phyloP scores from a whole-genome alignment of 108 stramenopile genomes.

The Asterionellopsis glacialis region DNA sequence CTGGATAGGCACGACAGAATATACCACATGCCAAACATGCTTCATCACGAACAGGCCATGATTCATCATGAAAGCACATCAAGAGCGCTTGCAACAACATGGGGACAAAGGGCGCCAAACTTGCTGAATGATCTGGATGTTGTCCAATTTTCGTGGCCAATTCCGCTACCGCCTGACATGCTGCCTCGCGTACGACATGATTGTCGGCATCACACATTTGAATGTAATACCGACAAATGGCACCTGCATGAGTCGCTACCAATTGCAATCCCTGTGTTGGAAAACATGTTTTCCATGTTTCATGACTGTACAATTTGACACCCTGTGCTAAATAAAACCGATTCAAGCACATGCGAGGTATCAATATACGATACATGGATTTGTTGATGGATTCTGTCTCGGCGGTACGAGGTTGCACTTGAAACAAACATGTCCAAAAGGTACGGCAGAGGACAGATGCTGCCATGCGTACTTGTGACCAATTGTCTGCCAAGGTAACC shows the following conservation, averaged over 20 bases:
- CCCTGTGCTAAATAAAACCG: conserved; percentile 96
- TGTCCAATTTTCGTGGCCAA: conserved; percentile 81
- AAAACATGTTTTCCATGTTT: conserved; percentile 89
- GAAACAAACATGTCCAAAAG: conserved; percentile 69
- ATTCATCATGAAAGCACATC: conserved; percentile 96
- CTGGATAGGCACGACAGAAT: conserved; percentile 80
- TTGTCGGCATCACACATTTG: conserved; percentile 92
- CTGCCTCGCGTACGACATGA: conserved; percentile 94
- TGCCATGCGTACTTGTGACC: conserved; percentile 97
- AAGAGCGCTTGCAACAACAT: conserved; percentile 82
- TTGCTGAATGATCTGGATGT: conserved; percentile 8
- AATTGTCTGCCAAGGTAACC: conserved; percentile 87
- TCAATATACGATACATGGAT: conserved; percentile 51
- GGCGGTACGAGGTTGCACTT: no score
- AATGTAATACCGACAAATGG: conserved; percentile 88
- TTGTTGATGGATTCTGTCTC: conserved; percentile 15
- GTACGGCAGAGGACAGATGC: conserved; percentile 85
- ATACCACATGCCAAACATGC: conserved; percentile 93
- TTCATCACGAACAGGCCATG: conserved; percentile 97
- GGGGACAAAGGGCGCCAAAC: conserved; percentile 67
- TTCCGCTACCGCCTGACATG: conserved; percentile 95
- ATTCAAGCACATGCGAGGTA: conserved; percentile 97
- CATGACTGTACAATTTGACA: conserved; percentile 91
- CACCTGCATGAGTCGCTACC: conserved; percentile 76
- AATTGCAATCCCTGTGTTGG: conserved; percentile 57